phyloP scores from a whole-genome alignment of 106 monocot species.

The Chionographis japonica region DNA sequence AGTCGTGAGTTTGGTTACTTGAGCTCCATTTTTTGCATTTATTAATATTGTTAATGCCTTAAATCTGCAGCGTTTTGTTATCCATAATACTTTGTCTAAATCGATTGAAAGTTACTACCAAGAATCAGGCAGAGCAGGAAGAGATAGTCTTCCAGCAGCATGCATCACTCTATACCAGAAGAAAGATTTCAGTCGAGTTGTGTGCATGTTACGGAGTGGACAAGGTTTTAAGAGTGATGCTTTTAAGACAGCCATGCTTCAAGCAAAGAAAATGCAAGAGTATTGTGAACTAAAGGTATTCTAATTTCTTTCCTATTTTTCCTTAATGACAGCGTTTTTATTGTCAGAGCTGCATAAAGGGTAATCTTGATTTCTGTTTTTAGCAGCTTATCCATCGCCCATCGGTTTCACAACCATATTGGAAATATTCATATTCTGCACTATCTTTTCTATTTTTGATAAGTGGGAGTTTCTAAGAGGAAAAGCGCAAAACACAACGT shows the following conservation, averaged over 20 bases:
- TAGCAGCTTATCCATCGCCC: background rate
- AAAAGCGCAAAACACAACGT: no score
- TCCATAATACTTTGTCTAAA: conserved; percentile 94
- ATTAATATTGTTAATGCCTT: background rate
- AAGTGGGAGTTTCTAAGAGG: no score
- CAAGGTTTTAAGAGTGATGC: conserved; percentile 45
- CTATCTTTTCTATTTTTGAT: conserved; percentile 1
- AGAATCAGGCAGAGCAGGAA: conserved; percentile 96
- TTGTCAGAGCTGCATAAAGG: background rate
- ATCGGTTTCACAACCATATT: background rate
- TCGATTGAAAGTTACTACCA: conserved; percentile 99
- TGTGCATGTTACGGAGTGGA: conserved; percentile 84
- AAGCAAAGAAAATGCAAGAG: conserved; percentile 94
- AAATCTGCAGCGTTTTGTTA: conserved; percentile 67
- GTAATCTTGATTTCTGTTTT: background rate
- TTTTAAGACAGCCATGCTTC: conserved; percentile 84
- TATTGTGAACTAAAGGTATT: conserved; percentile 94
- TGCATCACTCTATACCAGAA: conserved; percentile 85
- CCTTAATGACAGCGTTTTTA: background rate
- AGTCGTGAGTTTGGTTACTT: background rate
- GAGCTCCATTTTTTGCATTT: background rate
- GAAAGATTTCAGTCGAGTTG: conserved; percentile 95
- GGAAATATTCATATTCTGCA: background rate
- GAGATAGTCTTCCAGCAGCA: conserved; percentile 70
- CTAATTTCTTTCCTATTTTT: background rate